These are phyloP conservation scores for Termitomyces sp. DNA, from an alignment of 768 basidiomycete genomes.

Conservation along the genomic window DNA sequence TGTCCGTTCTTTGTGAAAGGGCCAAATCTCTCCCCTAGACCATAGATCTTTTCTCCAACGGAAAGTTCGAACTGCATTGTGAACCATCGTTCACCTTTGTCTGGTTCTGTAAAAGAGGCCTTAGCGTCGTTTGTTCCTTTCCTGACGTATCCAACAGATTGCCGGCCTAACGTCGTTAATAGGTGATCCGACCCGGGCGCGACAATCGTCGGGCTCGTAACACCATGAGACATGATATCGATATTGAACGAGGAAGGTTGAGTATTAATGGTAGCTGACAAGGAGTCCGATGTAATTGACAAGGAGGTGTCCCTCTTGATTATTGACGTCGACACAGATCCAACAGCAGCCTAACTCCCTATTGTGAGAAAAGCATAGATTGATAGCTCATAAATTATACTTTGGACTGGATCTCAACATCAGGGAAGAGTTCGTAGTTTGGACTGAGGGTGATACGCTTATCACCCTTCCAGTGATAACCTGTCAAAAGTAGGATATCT, in stretches of 20 bases:
- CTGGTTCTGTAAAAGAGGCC: slow-evolving; percentile 16
- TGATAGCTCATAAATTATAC: slow-evolving; percentile 7
- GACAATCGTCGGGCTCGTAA: slow-evolving; percentile 16
- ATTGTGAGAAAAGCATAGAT: slow-evolving; percentile 4
- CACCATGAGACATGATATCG: slow-evolving; percentile 20
- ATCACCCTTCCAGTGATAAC: slow-evolving; percentile 17
- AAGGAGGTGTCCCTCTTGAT: slow-evolving; percentile 18
- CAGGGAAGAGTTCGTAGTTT: slow-evolving; percentile 25
- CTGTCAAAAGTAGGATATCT: slow-evolving; percentile 4
- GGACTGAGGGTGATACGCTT: slow-evolving; percentile 16
- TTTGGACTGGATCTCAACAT: slow-evolving; percentile 14
- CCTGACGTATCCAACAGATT: slow-evolving; percentile 25
- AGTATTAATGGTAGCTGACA: slow-evolving; percentile 23
- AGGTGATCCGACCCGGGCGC: slow-evolving; percentile 15
- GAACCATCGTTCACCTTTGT: slow-evolving; percentile 19
- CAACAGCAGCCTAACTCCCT: slow-evolving; percentile 12
- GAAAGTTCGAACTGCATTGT: slow-evolving; percentile 31
- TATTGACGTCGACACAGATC: neutral
- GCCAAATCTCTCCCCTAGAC: slow-evolving; percentile 36
- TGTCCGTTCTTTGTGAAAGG: slow-evolving; percentile 26
- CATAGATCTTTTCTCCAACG: slow-evolving; percentile 28
- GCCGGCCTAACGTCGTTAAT: slow-evolving; percentile 25
- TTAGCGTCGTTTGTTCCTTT: slow-evolving; percentile 17
- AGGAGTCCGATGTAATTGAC: slow-evolving; percentile 15
- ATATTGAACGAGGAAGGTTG: slow-evolving; percentile 22